phyloP scores from a whole-genome alignment of 2,329 filamentous ascomycete genomes.

The Cryphonectria nitschkei region DNA sequence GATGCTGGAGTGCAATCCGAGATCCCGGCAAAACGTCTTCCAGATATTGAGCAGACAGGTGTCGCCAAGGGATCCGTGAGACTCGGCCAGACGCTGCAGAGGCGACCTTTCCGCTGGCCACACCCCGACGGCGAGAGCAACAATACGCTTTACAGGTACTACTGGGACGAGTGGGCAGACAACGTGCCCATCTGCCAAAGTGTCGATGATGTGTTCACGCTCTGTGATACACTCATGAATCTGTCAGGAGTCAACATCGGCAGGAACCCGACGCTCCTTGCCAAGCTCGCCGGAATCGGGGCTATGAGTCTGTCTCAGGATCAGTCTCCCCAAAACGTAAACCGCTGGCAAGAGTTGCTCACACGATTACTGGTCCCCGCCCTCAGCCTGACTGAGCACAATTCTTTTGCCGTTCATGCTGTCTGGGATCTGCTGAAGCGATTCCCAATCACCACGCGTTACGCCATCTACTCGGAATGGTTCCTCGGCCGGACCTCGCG shows the following conservation, averaged over 20 bases:
- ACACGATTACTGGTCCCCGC: constrained; percentile 85
- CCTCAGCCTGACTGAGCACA: constrained; percentile 82
- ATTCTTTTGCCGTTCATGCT: constrained; percentile 82
- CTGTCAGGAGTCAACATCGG: constrained; percentile 88
- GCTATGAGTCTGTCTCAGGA: constrained; percentile 74
- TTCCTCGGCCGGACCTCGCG: constrained; percentile 79
- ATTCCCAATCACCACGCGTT: constrained; percentile 77
- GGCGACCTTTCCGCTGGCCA: constrained; percentile 79
- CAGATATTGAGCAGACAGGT: constrained; percentile 65
- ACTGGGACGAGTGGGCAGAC: constrained; percentile 97
- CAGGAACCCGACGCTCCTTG: constrained; percentile 74
- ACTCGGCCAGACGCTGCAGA: constrained; percentile 60
- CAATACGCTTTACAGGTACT: constrained; percentile 83
- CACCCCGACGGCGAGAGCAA: constrained; percentile 81
- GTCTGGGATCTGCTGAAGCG: constrained; percentile 81
- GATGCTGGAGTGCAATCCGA: constrained; percentile 16
- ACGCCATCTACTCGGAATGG: constrained; percentile 93
- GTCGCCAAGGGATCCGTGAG: constrained; percentile 71
- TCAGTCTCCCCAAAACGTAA: constrained; percentile 67
- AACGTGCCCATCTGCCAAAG: constrained; percentile 90
- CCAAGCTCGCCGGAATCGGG: constrained; percentile 86
- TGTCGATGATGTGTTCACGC: constrained; percentile 86
- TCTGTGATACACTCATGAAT: constrained; percentile 84
- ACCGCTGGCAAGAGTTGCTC: constrained; percentile 83
- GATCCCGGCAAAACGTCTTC: constrained; percentile 45